Base-by-base conservation (phyloP, 257 asterid species). In the Fraxinus cuspidata region DNA sequence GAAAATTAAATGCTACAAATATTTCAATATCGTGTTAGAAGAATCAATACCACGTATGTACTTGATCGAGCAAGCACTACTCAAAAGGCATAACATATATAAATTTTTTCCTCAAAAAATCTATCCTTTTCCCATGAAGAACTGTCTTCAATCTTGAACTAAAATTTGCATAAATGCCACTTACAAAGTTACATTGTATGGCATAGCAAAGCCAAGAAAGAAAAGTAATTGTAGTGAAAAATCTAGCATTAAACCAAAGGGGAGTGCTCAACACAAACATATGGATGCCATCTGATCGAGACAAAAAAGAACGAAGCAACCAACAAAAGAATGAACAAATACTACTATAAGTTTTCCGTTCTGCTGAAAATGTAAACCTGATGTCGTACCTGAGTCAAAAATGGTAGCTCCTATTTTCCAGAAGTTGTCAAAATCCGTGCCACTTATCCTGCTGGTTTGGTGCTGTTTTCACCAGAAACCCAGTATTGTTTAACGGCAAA, bases 401-500 rank as follows among this genome's bases (percentile, higher is more conserved):
- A 53, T 71, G 3, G 65, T 67, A 51, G 70, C 40, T 10, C 16
- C 7, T 72, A 70, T 72, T 70, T 70, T 13, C 66, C 23, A 71
- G 1, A 7, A 21, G 66, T n/a, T 1, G 12, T 58, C 4, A 58
- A 58, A 63, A 13, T 63, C 69, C 8, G 7, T 12, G 18, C 31
- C 69, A 25, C 69, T 58, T 63, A 63, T 27, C 32, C 18, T 63
- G 34, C 32, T 25, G 35, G 4, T 1, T 81, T 74, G 68, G 79
- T 51, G 75, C 77, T 75, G 42, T 74, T 85, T 51, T 66, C 87
- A 5, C 83, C 86, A 3, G 40, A 73, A 73, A 78, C 85, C 89
- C 89, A 83, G 44, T 85, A 85, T 38, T 19, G 83, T 79, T 77
- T 85, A 16, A 85, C 85, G 16, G 85, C 87, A 73, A 80, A 78